Base-by-base conservation (phyloP, 768 basidiomycete genomes). In the Russula sp. region DNA sequence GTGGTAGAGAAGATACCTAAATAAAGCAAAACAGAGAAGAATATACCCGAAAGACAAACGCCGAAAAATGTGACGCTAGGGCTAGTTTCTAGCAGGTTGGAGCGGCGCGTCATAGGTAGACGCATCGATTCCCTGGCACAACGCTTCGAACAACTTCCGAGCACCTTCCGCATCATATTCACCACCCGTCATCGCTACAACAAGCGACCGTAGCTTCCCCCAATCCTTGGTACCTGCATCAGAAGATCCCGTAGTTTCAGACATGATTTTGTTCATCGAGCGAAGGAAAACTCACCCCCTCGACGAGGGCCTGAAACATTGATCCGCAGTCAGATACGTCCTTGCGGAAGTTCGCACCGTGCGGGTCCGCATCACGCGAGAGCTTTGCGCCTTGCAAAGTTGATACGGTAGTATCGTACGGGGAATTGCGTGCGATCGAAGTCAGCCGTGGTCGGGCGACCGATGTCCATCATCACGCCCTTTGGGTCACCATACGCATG, bases 161-260 rank as follows among this genome's bases (percentile, higher is more conserved):
- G 81, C 72, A 56, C 79, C 80, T 42, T 84, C 80, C 1, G 81
- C 81, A n/a, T 75, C 76, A 66, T 82, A 82, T 30, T 75, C 76
- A 32, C 80, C 79, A 3, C 75, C 68, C 0, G 70, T 74, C 82
- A 84, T 83, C n/a, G 79, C 78, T 42, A 75, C 77, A 13, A 79
- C 76, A 11, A 84, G 72, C 0, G 79, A 73, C 44, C 76, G 78
- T 62, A 82, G 72, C 61, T 80, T 82, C 1, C 64, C 4, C 73
- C 69, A 16, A 83, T 74, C 54, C 70, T 72, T 0, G 80, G 80
- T 6, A 80, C 74, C 80, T 81, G 32, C 38, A 18, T 16, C 30
- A 18, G 14, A 13, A 22, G 18, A 24, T 49, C 48, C 48, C 48
- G 22, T 16, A 16, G 3, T 38, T 38, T 24, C 10, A 48, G 22